Conservation (phyloP, 768 basidiomycete species). For the Lepiota subincarnata region DNA sequence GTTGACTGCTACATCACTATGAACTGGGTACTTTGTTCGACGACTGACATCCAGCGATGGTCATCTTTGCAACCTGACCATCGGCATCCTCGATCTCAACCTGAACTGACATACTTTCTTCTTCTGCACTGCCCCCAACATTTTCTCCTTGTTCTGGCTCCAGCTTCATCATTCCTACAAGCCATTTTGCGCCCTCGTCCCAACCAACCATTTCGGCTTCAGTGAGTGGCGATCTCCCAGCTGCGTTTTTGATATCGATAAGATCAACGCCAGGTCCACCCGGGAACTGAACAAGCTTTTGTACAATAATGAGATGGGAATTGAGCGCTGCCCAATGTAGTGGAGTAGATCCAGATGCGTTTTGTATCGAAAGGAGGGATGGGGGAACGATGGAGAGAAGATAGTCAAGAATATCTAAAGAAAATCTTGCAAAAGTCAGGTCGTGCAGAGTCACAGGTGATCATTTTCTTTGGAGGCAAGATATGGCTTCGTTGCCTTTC, state of each 20-base stretch:
- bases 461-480: neutral
- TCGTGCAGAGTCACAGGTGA: conserved; percentile 9
- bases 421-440: conserved; percentile 44
- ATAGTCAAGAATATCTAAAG: conserved; percentile 69
- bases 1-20: neutral
- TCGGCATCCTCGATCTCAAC: conserved; percentile 73
- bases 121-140: conserved; percentile 31
- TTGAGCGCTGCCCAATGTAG: conserved; percentile 93
- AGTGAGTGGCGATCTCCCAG: conserved; percentile 71
- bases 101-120: conserved; percentile 40
- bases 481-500: neutral
- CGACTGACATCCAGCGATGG: conserved; percentile 23
- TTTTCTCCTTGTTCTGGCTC: conserved; percentile 42
- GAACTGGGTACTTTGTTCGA: neutral
- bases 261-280: conserved; percentile 58
- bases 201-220: conserved; percentile 79
- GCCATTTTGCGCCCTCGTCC: conserved; percentile 82
- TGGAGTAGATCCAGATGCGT: conserved; percentile 73
- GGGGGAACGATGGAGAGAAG: conserved; percentile 60
- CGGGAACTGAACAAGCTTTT: conserved; percentile 54
- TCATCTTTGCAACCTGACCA: conserved; percentile 64
- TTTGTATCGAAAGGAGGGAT: conserved; percentile 55
- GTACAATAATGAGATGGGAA: conserved; percentile 59
- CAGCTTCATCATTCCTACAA: conserved; percentile 78
- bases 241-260: conserved; percentile 73